Evolutionary conservation across 768 basidiomycete genomes (phyloP).

Genomic region (Fomitopsis pulvina): DNA sequence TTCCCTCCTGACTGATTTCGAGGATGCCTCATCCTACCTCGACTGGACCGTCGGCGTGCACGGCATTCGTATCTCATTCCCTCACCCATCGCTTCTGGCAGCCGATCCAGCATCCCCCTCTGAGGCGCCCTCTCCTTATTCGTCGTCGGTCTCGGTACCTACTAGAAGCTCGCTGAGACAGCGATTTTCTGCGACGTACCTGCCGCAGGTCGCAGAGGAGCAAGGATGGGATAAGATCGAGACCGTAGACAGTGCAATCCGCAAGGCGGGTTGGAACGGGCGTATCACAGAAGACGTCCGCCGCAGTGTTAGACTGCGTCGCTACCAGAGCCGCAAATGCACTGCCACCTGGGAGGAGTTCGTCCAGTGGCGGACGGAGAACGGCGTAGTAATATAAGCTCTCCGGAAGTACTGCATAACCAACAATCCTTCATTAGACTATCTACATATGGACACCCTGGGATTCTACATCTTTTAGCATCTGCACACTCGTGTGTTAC

Average conservation of each 20-base stretch:
- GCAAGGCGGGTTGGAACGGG: conserved; percentile 89
- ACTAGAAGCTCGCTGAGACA: conserved; percentile 43
- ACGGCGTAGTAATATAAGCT: conserved; percentile 32
- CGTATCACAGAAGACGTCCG: conserved; percentile 77
- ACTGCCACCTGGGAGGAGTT: conserved; percentile 73
- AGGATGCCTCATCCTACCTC: conserved; percentile 74
- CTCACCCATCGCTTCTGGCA: conserved; percentile 62
- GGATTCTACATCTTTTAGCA: neutral
- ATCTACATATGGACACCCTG: neutral
- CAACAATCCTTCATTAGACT: neutral
- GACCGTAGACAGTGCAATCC: conserved; percentile 85
- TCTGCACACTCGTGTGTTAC: neutral
- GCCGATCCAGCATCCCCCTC: conserved; percentile 41
- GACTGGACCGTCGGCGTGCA: conserved; percentile 93
- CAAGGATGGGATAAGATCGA: conserved; percentile 94
- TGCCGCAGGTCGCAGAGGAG: conserved; percentile 87
- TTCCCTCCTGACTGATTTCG: conserved; percentile 91
- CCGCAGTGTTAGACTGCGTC: conserved; percentile 63
- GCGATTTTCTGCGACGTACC: conserved; percentile 79
- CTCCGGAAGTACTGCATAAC: neutral
- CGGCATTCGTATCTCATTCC: conserved; percentile 86
- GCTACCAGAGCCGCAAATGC: conserved; percentile 77
- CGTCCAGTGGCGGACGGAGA: conserved; percentile 59
- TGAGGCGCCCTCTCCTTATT: conserved; percentile 62
- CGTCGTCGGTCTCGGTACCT: conserved; percentile 57